These are phyloP conservation scores for Kwoniella dendrophila DNA, from an alignment of 768 basidiomycete genomes.

Conservation along the genomic window DNA sequence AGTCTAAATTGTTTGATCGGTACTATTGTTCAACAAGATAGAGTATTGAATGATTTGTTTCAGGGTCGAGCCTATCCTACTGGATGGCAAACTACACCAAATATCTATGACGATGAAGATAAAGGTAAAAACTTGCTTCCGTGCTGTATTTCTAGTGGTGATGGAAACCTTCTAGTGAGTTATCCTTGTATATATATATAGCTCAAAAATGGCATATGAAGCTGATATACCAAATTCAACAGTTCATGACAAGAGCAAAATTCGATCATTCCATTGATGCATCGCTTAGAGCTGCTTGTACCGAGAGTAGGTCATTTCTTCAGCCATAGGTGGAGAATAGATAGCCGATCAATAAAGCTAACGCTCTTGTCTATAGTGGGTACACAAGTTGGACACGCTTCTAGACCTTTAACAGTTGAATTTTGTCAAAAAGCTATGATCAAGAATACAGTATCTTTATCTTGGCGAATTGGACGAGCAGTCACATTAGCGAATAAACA, in stretches of 20 bases:
- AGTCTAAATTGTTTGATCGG: too few species aligned
- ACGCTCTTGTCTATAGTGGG: constrained; percentile 59
- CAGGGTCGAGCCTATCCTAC: constrained; percentile 53
- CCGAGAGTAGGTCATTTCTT: constrained; percentile 57
- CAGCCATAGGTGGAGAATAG: too few species aligned
- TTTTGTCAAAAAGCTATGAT: constrained; percentile 58
- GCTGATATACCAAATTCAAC: too few species aligned
- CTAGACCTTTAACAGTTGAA: constrained; percentile 58
- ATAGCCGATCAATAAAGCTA: not conserved
- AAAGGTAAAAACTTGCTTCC: constrained; percentile 50
- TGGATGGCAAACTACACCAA: constrained; percentile 48
- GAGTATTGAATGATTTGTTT: not conserved
- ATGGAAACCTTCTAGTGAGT: constrained; percentile 55
- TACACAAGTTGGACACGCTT: constrained; percentile 60
- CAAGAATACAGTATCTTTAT: constrained; percentile 63
- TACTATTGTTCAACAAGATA: not conserved
- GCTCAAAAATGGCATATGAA: too few species aligned
- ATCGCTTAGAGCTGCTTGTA: constrained; percentile 60
- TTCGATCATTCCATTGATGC: constrained; percentile 60
- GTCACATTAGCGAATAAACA: constrained; percentile 51
- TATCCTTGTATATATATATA: too few species aligned
- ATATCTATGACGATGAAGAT: constrained; percentile 29
- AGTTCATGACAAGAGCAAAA: constrained; percentile 59
- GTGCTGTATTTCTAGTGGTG: constrained; percentile 56
- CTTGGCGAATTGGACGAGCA: constrained; percentile 68